These are phyloP conservation scores for Malassezia brasiliensis DNA, from an alignment of 1,284 basidiomycete genomes.

Conservation along the genomic window DNA sequence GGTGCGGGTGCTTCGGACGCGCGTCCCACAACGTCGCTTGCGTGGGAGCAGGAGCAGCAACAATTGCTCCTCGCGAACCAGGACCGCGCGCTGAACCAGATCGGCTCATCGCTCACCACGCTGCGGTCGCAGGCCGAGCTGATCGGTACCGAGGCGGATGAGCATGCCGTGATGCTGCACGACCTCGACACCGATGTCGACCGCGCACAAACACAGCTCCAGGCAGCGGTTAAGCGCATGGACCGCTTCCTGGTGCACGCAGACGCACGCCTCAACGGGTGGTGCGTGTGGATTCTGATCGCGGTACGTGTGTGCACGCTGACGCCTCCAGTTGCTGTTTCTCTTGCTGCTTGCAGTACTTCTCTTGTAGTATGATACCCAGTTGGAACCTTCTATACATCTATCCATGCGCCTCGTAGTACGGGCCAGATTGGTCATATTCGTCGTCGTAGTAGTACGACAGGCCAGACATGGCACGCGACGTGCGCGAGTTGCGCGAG, in stretches of 20 bases:
- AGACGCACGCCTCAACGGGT: slow-evolving; percentile 41
- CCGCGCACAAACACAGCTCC: slow-evolving; percentile 27
- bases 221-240: slow-evolving; percentile 39
- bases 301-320: slow-evolving; percentile 19
- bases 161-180: slow-evolving; percentile 41
- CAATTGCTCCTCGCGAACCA: slow-evolving; percentile 36
- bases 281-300: slow-evolving; percentile 46
- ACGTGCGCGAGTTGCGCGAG: not conserved
- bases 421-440: not conserved
- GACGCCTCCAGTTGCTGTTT: not conserved
- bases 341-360: slow-evolving; percentile 8
- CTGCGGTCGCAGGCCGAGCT: slow-evolving; percentile 37
- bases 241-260: slow-evolving; percentile 34
- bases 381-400: not conserved
- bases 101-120: slow-evolving; percentile 32
- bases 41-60: slow-evolving; percentile 42
- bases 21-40: slow-evolving; percentile 20
- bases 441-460: slow-evolving; percentile 15
- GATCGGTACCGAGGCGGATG: slow-evolving; percentile 41
- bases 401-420: slow-evolving; percentile 1
- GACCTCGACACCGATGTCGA: slow-evolving; percentile 43
- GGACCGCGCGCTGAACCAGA: slow-evolving; percentile 39
- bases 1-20: not conserved
- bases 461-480: slow-evolving; percentile 10
- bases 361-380: slow-evolving; percentile 4